These are phyloP conservation scores for Elongisporangium anandrum DNA, from an alignment of 352 stramenopile species.

Conservation along the genomic window DNA sequence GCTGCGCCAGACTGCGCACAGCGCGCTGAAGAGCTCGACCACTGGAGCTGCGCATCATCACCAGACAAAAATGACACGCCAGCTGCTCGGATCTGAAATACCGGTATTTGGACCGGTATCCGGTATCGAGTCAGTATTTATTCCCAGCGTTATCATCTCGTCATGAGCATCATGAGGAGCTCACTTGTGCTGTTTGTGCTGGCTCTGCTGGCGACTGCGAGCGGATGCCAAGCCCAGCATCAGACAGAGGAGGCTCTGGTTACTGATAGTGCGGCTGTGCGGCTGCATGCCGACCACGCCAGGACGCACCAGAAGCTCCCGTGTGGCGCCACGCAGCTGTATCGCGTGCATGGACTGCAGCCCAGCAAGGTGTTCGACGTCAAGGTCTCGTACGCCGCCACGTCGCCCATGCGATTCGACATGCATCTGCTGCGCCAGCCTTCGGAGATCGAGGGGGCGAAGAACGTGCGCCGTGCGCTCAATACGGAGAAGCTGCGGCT, in stretches of 20 bases:
- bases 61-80: background rate
- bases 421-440: slow-evolving; percentile 44
- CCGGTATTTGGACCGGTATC: background rate
- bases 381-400: slow-evolving; percentile 73
- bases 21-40: background rate
- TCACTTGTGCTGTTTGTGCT: background rate
- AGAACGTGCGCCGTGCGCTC: slow-evolving; percentile 30
- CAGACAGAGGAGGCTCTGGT: background rate
- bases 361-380: slow-evolving; percentile 55
- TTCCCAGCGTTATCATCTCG: background rate
- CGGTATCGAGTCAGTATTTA: background rate
- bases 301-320: slow-evolving; percentile 17
- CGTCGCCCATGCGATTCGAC: slow-evolving; percentile 46
- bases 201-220: background rate
- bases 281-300: background rate
- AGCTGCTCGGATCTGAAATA: background rate
- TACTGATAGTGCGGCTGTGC: background rate
- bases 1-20: background rate
- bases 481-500: slow-evolving; percentile 73
- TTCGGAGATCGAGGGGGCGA: too few relatives aligned
- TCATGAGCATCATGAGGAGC: background rate
- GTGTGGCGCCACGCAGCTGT: slow-evolving; percentile 46
- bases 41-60: background rate
- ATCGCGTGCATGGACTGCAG: slow-evolving; percentile 43
- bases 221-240: background rate